These are phyloP conservation scores for Trametes meyenii DNA, from an alignment of 768 basidiomycete species.

Conservation along the genomic window DNA sequence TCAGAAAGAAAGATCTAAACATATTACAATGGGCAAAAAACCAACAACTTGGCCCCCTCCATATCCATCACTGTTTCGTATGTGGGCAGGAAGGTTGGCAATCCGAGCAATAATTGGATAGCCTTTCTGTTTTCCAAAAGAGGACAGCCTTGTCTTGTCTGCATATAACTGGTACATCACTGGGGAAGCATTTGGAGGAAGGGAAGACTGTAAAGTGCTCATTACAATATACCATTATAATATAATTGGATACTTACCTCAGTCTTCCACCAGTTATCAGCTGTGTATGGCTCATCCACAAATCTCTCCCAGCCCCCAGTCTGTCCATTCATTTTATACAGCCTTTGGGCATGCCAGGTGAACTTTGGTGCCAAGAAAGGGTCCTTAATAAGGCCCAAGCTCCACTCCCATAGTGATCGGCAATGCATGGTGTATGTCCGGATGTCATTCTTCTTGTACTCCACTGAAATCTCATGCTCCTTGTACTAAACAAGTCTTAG, in stretches of 20 bases:
- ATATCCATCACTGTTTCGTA: constrained; percentile 17
- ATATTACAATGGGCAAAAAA: constrained; percentile 31
- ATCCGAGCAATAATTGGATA: constrained; percentile 23
- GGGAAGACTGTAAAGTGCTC: neutral
- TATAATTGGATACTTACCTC: constrained; percentile 36
- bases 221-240: neutral
- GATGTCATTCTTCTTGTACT: constrained; percentile 20
- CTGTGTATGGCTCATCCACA: constrained; percentile 43
- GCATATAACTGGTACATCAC: constrained; percentile 24
- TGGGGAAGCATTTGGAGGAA: constrained; percentile 15
- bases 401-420: constrained; percentile 35
- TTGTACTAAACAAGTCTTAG: neutral
- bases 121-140: too few species aligned
- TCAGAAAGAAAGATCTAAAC: neutral
- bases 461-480: neutral
- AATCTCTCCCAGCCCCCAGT: constrained; percentile 33
- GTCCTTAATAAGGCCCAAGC: constrained; percentile 33
- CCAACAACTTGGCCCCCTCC: constrained; percentile 28
- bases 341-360: constrained; percentile 37
- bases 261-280: constrained; percentile 39
- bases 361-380: constrained; percentile 28
- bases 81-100: constrained; percentile 20
- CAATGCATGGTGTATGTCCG: constrained; percentile 27
- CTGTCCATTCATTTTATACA: constrained; percentile 34
- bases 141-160: constrained; percentile 27